Base-by-base conservation (phyloP, 2,329 filamentous ascomycete species). In the Ceratocystis diversiconidia region DNA sequence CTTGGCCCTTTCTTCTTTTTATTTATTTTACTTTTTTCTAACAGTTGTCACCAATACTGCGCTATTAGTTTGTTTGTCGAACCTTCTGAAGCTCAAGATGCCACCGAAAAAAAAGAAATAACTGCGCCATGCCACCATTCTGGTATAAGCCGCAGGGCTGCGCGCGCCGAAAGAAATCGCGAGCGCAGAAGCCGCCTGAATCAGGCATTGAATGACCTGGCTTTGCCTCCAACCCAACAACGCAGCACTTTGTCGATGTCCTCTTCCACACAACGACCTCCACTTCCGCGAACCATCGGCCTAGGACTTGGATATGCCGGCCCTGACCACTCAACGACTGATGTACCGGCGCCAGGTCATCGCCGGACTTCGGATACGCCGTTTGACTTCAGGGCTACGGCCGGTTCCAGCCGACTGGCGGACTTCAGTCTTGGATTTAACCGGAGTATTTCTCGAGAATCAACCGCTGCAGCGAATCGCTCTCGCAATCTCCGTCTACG, bases 21-120 rank as follows among this genome's bases (percentile, higher is more conserved):
- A 57, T 36, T 8, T 36, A 1, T 2, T 8, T 32, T 32, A 1
- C 8, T 12, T 6, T 57, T 57, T 30, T 17, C 52, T 57, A 57
- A 57, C 52, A 32, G 15, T 19, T 25, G 19, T n/a, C 25, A 19
- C 32, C 1, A 59, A 8, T 36, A 15, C 12, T 59, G 15, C 10
- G 28, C 17, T 59, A 36, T 59, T 59, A 59, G 55, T 59, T 17
- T 59, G 6, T 59, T 59, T 59, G 55, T 59, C 30, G 55, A 59
- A 36, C 55, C 55, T n/a, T 32, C 25, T 59, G 55, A 59, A 59
- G 28, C 28, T 25, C 55, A 59, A 36, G 55, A 28, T n/a, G 4
- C 55, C 28, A 36, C 55, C 15, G 55, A 59, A n/a, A 28, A 59
- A 25, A 59, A 59, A 36, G 55, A 59, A 59, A 36, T 28, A 19